Evolutionary conservation across 352 stramenopile species (phyloP).

Genomic region (Phytophthora niederhauseri): DNA sequence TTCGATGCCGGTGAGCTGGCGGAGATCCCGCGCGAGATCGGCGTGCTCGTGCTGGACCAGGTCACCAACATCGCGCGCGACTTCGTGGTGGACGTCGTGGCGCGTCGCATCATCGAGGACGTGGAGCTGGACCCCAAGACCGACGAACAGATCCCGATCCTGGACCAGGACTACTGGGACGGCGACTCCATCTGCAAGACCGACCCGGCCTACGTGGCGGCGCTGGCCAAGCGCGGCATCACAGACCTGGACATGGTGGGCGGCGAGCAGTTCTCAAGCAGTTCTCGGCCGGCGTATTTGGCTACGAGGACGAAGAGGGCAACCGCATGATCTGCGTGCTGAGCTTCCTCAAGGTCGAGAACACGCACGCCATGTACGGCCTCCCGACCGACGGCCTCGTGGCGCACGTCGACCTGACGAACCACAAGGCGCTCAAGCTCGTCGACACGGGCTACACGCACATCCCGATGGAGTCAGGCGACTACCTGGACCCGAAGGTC

Average conservation of each 20-base stretch:
- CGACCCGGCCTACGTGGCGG: conserved; percentile 44
- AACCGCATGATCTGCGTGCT: conserved; percentile 57
- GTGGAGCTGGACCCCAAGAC: conserved; percentile 43
- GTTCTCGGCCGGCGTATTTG: conserved; percentile 54
- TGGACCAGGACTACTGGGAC: conserved; percentile 55
- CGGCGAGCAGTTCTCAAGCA: conserved; percentile 48
- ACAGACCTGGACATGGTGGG: conserved; percentile 52
- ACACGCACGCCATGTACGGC: conserved; percentile 55
- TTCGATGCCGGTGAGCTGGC: conserved; percentile 39
- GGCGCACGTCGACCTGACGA: conserved; percentile 51
- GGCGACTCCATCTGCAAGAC: conserved; percentile 52
- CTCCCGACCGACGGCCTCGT: conserved; percentile 57
- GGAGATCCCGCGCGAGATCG: conserved; percentile 50
- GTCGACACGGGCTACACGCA: conserved; percentile 53
- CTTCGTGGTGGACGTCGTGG: conserved; percentile 51
- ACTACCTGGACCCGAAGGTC: conserved; percentile 50
- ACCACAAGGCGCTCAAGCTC: conserved; percentile 46
- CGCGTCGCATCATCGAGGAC: conserved; percentile 35
- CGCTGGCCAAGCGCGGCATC: conserved; percentile 49
- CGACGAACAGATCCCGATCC: conserved; percentile 50
- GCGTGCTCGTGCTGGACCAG: conserved; percentile 47
- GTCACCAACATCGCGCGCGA: conserved; percentile 36
- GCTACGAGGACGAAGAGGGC: conserved; percentile 44
- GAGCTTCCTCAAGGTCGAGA: conserved; percentile 47
- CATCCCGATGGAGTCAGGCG: conserved; percentile 47